Evolutionary conservation across 345 rosid species (phyloP).

Genomic region (Syzygium jambos): DNA sequence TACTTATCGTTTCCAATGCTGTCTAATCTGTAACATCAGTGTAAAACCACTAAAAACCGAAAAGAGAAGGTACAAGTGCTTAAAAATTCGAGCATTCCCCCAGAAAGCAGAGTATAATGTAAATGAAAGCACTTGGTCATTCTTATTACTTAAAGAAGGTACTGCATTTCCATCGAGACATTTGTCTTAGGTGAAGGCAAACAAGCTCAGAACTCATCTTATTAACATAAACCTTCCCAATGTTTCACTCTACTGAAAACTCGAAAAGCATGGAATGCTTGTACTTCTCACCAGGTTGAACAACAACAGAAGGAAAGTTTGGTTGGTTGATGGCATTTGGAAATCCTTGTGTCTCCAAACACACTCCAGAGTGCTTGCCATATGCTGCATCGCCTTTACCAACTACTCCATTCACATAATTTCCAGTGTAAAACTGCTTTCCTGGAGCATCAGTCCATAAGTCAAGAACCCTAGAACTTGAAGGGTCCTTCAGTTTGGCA

Average conservation of each 20-base stretch:
- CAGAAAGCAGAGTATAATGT: not conserved
- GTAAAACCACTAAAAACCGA: not conserved
- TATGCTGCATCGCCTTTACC: conserved; percentile 80
- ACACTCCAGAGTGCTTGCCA: conserved; percentile 70
- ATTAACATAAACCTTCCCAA: not conserved
- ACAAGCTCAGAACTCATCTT: not conserved
- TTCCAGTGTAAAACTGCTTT: conserved; percentile 81
- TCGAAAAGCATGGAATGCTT: conserved; percentile 71
- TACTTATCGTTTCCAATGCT: too few species aligned
- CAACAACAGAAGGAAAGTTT: conserved; percentile 70
- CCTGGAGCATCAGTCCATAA: conserved; percentile 86
- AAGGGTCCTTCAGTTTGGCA: conserved; percentile 53
- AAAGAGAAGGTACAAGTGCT: not conserved
- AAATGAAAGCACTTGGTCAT: not conserved
- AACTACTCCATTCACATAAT: conserved; percentile 64
- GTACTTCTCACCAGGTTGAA: conserved; percentile 73
- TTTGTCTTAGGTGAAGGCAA: not conserved
- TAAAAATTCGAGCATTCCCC: not conserved
- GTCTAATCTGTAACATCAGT: not conserved
- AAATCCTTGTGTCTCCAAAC: conserved; percentile 91
- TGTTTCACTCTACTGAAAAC: conserved; percentile 50
- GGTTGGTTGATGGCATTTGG: conserved; percentile 79
- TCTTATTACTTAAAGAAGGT: not conserved
- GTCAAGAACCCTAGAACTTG: conserved; percentile 59
- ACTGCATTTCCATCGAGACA: not conserved